Evolutionary conservation across 2,329 filamentous ascomycete genomes (phyloP), one percentile per base, ranked within the genome.

Genomic region (Lasiodiplodia sp.): DNA sequence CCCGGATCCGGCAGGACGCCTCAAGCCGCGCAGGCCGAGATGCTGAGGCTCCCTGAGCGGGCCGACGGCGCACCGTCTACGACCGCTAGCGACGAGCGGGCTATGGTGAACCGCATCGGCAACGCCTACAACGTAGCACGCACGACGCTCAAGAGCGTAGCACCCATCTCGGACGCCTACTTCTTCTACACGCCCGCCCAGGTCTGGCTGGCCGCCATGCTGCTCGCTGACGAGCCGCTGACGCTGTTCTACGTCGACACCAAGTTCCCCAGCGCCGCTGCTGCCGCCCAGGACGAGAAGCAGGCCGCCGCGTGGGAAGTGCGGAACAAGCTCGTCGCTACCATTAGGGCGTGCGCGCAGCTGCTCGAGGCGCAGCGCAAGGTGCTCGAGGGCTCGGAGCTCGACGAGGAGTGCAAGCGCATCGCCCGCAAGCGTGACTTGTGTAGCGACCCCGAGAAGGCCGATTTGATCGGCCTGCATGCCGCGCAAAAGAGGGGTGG

Each of bases 181-280:
- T 97, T 98, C 81, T 91, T 97, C 79, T 98, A 92, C 81, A 95
- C 95, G 0, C 96, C 96, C 0, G 92, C 92, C 28, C 96, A 99
- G 79, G 97, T 98, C 77, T 94, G 94, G 89, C 86, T 98, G 69
- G 91, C 93, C 0, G 89, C 94, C 0, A 81, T 97, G 34, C 85
- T 91, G 16, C 86, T 96, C 64, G 92, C 90, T 0, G 95, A 98
- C 76, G 81, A 84, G 51, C 87, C 86, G 0, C 81, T 96, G 76
- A 78, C 80, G 0, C 68, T 76, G n/a, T 83, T 84, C 72, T 85
- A 83, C 73, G 75, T 86, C 23, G 72, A 73, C 23, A 78, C 80
- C 5, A 85, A 85, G 70, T 69, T 85, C 1, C 77, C 82, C 1
- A 31, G 40, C 60, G 34, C 34, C 25, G 47, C 34, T 44, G 34